phyloP scores from a whole-genome alignment of 441 rosid species.

The Populus tomentosa region DNA sequence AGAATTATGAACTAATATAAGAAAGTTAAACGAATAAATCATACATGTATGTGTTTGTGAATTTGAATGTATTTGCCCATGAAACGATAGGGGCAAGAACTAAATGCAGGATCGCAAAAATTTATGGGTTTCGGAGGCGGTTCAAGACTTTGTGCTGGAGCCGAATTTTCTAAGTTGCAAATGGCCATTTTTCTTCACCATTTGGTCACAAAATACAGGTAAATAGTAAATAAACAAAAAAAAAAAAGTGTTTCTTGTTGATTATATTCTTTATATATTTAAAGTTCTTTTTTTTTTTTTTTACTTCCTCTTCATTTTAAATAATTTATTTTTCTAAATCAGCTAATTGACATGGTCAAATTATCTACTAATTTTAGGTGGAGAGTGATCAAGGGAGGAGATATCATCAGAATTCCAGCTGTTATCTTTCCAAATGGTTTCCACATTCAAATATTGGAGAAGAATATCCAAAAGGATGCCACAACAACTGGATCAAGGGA shows the following conservation, averaged over 20 bases:
- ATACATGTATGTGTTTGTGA: background rate
- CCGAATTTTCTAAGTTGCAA: constrained; percentile 17
- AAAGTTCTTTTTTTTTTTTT: no score
- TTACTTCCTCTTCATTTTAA: no score
- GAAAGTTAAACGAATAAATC: no score
- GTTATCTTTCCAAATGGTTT: constrained; percentile 5
- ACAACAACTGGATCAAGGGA: no score
- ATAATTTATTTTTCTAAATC: no score
- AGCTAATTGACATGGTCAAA: background rate
- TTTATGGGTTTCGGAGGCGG: constrained; percentile 17
- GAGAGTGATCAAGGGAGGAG: constrained; percentile 7
- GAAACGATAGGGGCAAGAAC: background rate
- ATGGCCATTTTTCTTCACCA: constrained; percentile 13
- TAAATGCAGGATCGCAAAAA: constrained; percentile 10
- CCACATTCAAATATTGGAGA: background rate
- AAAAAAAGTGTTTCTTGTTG: background rate
- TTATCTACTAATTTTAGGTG: background rate
- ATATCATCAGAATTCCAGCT: background rate
- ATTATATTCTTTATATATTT: no score
- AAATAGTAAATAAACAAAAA: background rate
- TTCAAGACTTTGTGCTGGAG: constrained; percentile 16
- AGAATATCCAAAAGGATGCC: background rate
- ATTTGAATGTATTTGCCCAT: background rate
- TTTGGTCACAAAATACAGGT: constrained; percentile 9
- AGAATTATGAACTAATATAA: no score